Conservation (phyloP, 495 filamentous ascomycete species). For the Penicillium antarcticum region DNA sequence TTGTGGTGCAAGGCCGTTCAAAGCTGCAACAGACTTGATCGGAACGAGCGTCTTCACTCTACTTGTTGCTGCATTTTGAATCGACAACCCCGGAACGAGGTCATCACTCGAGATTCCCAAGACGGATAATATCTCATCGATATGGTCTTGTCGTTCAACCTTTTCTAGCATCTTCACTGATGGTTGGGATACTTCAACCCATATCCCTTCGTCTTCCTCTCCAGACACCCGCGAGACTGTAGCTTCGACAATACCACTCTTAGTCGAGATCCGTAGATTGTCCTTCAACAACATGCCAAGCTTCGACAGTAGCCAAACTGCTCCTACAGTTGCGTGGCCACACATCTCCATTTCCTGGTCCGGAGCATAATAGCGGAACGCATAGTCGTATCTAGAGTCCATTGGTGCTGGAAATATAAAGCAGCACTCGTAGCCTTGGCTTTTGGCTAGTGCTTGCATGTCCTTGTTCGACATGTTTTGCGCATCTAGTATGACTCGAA, state of each 20-base stretch:
- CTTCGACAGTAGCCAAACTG: conserved; percentile 8
- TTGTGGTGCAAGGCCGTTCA: background rate
- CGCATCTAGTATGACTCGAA: conserved; percentile 5
- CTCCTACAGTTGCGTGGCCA: conserved; percentile 10
- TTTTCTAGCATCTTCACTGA: background rate
- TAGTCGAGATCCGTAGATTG: conserved; percentile 8
- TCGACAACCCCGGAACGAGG: background rate
- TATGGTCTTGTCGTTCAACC: background rate
- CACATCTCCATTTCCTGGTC: conserved; percentile 16
- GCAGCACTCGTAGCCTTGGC: conserved; percentile 4
- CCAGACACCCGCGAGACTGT: background rate
- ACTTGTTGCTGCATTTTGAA: conserved; percentile 5
- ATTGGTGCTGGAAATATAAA: conserved; percentile 4
- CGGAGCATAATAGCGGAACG: conserved; percentile 8
- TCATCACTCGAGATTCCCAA: background rate
- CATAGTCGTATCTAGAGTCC: background rate
- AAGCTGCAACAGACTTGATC: background rate
- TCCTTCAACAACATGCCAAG: background rate
- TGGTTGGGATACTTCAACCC: conserved; percentile 3
- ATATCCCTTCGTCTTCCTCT: background rate
- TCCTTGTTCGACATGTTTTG: background rate
- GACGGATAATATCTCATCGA: background rate
- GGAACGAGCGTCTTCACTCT: conserved; percentile 10
- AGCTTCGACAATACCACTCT: conserved; percentile 5
- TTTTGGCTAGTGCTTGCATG: conserved; percentile 2